These are phyloP conservation scores for Syncephalastrum racemosum DNA, from an alignment of 371 early-diverging fungal genomes.

Conservation along the genomic window DNA sequence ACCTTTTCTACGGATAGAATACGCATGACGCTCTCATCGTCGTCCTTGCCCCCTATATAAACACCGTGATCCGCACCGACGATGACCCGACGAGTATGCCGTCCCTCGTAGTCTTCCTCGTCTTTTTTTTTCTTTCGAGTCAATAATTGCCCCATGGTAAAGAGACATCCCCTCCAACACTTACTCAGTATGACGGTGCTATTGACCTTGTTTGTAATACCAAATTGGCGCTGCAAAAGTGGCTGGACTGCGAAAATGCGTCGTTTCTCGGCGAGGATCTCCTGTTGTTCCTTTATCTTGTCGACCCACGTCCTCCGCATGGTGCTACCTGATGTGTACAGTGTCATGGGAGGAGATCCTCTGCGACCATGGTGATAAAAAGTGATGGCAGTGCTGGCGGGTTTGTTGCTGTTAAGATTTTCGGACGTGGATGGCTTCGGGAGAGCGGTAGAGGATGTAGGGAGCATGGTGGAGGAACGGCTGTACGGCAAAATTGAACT, in stretches of 20 bases:
- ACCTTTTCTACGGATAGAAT: conserved; percentile 76
- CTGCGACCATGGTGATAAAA: conserved; percentile 78
- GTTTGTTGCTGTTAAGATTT: conserved; percentile 69
- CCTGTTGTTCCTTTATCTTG: conserved; percentile 68
- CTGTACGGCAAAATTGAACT: conserved; percentile 40
- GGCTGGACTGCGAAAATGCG: conserved; percentile 54
- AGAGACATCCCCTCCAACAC: neutral
- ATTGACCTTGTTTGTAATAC: conserved; percentile 18
- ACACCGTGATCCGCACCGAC: conserved; percentile 42
- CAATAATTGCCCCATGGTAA: conserved; percentile 1
- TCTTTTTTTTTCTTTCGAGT: conserved; percentile 2
- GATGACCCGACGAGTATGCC: conserved; percentile 12
- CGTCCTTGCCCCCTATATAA: conserved; percentile 15
- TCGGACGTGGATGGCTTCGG: conserved; percentile 20
- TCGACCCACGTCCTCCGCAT: conserved; percentile 82
- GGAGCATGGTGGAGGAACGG: conserved; percentile 25
- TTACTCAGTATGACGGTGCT: conserved; percentile 14
- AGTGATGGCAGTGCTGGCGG: conserved; percentile 63
- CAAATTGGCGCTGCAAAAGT: conserved; percentile 13
- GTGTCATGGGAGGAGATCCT: conserved; percentile 60
- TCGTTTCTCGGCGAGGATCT: conserved; percentile 11
- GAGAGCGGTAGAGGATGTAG: conserved; percentile 22
- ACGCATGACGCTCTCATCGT: conserved; percentile 22
- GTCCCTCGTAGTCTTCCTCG: conserved; percentile 1
- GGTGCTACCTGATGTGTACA: conserved; percentile 71